Evolutionary conservation across 192 early-diverging fungal species (phyloP), one percentile per base, ranked within the genome.

Genomic region (Coemansia sp.): DNA sequence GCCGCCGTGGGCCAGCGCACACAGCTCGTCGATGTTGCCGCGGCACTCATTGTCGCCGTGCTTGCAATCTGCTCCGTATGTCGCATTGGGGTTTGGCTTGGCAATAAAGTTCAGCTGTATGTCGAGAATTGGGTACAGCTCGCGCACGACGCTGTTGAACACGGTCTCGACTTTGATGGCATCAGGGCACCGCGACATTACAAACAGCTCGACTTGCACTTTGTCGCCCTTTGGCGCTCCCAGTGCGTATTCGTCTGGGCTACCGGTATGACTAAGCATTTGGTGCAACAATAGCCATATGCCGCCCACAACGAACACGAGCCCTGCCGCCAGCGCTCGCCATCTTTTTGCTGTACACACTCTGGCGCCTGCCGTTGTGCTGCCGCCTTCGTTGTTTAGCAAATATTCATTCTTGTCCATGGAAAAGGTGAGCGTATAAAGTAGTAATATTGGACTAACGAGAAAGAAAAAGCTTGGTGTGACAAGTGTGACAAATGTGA

Each of bases 151-250:
- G 8, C 34, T 38, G 14, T 60, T 34, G 46, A 79, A 64, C 26
- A 66, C 68, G 0, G 70, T 46, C 61, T 90, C 89, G 22, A 87
- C 84, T 22, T 71, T 64, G 15, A 83, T 59, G 4, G 83, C 84
- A 57, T 87, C 88, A 0, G 89, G 89, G 49, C 89, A 90, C 23
- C 87, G 81, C 19, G 86, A 86, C 89, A 90, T 90, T 17, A 90
- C 89, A 62, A 89, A 89, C 49, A 90, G 72, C 53, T 87, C 86
- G 2, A 89, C 82, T 0, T 57, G 64, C 21, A 89, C 84, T 25
- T 73, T 69, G 23, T 66, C 64, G n/a, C 40, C 42, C 26, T 46
- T 52, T 8, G 20, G 34, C 10, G 26, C 49, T 4, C 9, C 34
- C 19, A n/a, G 3, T 21, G 8, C 40, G 14, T 15, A 12, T 34